Evolutionary conservation across 164 flowering plant species (phyloP).

Genomic region (Taxillus chinensis): DNA sequence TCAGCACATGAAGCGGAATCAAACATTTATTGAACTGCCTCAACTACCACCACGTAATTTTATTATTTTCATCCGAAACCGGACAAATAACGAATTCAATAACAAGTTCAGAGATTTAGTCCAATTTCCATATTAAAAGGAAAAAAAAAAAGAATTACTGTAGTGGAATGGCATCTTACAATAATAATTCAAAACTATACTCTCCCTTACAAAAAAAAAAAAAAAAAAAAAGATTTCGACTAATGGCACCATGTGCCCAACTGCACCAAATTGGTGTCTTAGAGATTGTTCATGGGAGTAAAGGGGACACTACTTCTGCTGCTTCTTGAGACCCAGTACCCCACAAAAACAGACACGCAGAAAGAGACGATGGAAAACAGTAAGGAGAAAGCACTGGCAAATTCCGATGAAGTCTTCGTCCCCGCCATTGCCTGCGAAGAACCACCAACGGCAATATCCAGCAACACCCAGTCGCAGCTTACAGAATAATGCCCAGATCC

Average conservation of each 20-base stretch:
- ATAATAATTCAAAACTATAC: no score
- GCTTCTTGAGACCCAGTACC: slow-evolving; percentile 33
- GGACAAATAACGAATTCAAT: no score
- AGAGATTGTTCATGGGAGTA: slow-evolving; percentile 39
- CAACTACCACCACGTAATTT: no score
- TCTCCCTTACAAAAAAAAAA: no score
- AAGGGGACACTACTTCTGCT: slow-evolving; percentile 35
- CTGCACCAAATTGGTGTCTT: not conserved
- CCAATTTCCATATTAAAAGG: no score
- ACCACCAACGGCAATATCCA: slow-evolving; percentile 40
- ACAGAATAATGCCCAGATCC: slow-evolving; percentile 80
- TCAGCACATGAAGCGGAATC: no score
- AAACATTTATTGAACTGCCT: no score
- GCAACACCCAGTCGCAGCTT: slow-evolving; percentile 75
- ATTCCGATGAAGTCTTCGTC: slow-evolving; percentile 38
- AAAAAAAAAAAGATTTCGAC: not conserved
- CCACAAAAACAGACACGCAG: slow-evolving; percentile 53
- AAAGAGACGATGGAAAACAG: slow-evolving; percentile 60
- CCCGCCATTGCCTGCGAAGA: slow-evolving; percentile 10
- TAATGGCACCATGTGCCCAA: not conserved
- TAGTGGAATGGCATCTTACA: no score
- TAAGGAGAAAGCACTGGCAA: slow-evolving; percentile 58
- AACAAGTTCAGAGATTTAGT: no score
- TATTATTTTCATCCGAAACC: no score
- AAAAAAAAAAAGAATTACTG: no score